phyloP scores from a whole-genome alignment of 768 basidiomycete genomes.

The Cantharellus anzutake region DNA sequence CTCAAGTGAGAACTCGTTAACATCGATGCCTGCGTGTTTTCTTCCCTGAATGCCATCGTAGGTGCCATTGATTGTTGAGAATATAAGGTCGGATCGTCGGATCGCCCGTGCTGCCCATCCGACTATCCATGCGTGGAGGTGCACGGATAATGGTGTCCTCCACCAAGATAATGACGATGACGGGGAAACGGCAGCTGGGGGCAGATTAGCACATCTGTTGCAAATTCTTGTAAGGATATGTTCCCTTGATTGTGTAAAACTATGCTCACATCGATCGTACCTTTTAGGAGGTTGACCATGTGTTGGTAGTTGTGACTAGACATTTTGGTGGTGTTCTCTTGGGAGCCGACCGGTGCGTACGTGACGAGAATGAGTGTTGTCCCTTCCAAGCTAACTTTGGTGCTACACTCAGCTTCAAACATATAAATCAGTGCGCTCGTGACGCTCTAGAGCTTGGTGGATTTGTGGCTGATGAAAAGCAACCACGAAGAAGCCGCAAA shows the following conservation, averaged over 20 bases:
- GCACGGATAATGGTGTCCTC: constrained; percentile 41
- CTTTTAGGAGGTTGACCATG: constrained; percentile 53
- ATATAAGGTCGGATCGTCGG: constrained; percentile 50
- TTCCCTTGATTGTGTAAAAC: neutral
- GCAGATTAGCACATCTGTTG: constrained; percentile 73
- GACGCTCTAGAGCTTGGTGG: constrained; percentile 80
- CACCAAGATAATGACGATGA: constrained; percentile 94
- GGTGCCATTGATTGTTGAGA: constrained; percentile 48
- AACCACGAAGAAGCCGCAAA: constrained; percentile 3
- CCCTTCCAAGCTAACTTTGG: neutral
- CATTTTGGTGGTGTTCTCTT: constrained; percentile 88
- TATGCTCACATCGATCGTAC: neutral
- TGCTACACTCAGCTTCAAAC: constrained; percentile 24
- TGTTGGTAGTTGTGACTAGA: constrained; percentile 80
- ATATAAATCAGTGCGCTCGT: constrained; percentile 90
- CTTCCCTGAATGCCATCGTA: constrained; percentile 10
- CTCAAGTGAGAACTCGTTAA: constrained; percentile 29
- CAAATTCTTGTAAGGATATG: constrained; percentile 49
- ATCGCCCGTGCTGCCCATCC: constrained; percentile 64
- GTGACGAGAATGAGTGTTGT: neutral
- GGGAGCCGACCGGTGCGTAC: constrained; percentile 40
- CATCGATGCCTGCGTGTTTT: constrained; percentile 9
- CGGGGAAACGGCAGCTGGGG: constrained; percentile 84
- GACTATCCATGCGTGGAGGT: constrained; percentile 68
- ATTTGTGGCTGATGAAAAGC: constrained; percentile 37